Base-by-base conservation (phyloP, 192 early-diverging fungal genomes). In the Backusella sp. region DNA sequence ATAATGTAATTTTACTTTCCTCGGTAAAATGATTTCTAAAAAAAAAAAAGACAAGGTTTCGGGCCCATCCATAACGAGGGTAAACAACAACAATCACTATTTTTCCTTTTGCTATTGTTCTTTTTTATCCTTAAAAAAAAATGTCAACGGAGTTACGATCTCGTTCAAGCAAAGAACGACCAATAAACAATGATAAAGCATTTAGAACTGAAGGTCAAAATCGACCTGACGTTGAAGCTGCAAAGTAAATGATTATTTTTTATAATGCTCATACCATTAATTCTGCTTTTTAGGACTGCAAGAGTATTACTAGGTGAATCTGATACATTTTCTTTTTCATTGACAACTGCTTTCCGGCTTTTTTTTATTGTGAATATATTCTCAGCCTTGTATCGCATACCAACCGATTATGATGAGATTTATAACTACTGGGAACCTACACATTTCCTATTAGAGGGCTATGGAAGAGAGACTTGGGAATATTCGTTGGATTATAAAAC, bases 341-440 rank as follows among this genome's bases (percentile, higher is more conserved):
- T 80, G 14, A 80, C 72, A 39, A 71, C 74, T 14, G 88, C 87
- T 3, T 89, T 89, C 77, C 82, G 85, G 12, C 17, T 83, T 12
- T 78, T 92, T 32, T 79, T 90, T 19, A 76, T 85, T 9, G 82
- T 85, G 0, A 78, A 90, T 11, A 70, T 86, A 12, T 62, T 84
- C 36, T 87, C 87, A 15, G 88, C 89, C 32, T 75, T 89, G 0
- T 89, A 83, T 62, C 86, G 85, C 19, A 86, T 85, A 52, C 88
- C 92, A 66, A 78, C 77, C 41, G 95, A 96, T 77, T 96, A 94
- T 80, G 95, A 96, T 75, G 95, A 89, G 77, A 85, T 95, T 21
- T 98, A 92, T 86, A 99, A 98, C 85, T 99, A 95, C 84, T 98
- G 95, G 95, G 97, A 99, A 78, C 93, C 96, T n/a, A 85, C 91